Conservation (phyloP, 2,329 filamentous ascomycete species). For the Ophiosphaerella narmari region DNA sequence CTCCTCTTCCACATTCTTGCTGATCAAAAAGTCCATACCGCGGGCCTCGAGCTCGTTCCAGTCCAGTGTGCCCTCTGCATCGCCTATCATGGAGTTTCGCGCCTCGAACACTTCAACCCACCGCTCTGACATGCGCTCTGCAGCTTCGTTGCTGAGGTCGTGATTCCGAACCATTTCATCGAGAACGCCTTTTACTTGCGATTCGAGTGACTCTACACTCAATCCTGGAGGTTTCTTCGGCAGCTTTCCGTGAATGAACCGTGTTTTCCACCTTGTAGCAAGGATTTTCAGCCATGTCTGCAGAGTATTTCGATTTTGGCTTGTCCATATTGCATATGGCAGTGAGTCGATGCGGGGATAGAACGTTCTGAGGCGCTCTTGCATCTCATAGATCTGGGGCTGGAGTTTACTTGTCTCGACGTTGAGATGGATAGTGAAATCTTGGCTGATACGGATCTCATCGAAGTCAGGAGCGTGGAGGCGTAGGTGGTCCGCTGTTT, state of each 20-base stretch:
- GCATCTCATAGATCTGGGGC: constrained; percentile 23
- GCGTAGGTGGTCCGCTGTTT: constrained; percentile 8
- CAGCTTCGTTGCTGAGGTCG: constrained; percentile 25
- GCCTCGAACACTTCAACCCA: constrained; percentile 23
- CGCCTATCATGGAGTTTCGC: constrained; percentile 3
- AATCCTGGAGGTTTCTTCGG: neutral
- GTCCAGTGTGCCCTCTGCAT: constrained; percentile 14
- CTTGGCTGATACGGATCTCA: constrained; percentile 21
- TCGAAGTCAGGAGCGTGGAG: constrained; percentile 13
- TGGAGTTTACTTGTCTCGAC: constrained; percentile 19
- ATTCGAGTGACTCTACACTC: constrained; percentile 6
- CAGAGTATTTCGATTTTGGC: constrained; percentile 20
- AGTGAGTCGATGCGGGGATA: constrained; percentile 34
- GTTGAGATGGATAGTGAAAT: constrained; percentile 23
- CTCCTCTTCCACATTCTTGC: constrained; percentile 2
- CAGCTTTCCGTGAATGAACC: constrained; percentile 16
- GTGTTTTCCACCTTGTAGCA: constrained; percentile 24
- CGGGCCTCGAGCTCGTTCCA: constrained; percentile 23
- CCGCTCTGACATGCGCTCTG: constrained; percentile 29
- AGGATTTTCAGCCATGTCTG: constrained; percentile 37
- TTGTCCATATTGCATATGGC: constrained; percentile 31
- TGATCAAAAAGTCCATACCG: constrained; percentile 21
- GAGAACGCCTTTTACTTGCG: constrained; percentile 18
- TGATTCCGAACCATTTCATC: constrained; percentile 31
- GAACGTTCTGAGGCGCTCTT: constrained; percentile 21